Evolutionary conservation across 225 moss, liverwort and hornwort species (phyloP).

Genomic region (Climacium dendroides): DNA sequence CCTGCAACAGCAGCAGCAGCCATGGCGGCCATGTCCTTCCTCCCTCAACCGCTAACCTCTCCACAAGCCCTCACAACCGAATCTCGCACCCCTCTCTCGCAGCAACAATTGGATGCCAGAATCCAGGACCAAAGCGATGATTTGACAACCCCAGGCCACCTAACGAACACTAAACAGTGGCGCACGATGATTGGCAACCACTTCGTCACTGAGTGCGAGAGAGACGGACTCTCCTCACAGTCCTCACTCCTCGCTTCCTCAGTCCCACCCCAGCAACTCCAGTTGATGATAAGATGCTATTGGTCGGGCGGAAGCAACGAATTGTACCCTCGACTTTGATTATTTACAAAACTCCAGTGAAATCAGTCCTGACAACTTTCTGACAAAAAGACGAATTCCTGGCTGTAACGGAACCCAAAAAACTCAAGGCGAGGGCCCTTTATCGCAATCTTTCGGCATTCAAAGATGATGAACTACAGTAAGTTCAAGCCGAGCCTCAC

Average conservation of each 20-base stretch:
- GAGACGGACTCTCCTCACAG: background rate
- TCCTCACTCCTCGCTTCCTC: background rate
- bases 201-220: background rate
- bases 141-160: background rate
- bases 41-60: background rate
- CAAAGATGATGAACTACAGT: background rate
- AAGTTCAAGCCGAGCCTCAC: background rate
- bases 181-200: background rate
- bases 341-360: background rate
- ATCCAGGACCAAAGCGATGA: background rate
- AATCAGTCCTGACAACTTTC: background rate
- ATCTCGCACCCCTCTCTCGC: background rate
- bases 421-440: background rate
- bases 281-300: constrained; percentile 24
- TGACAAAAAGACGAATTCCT: background rate
- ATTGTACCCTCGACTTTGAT: background rate
- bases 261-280: background rate
- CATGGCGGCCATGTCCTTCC: constrained; percentile 14
- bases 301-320: constrained; percentile 2
- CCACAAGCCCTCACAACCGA: background rate
- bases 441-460: background rate
- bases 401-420: background rate
- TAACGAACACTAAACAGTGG: background rate
- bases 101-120: background rate
- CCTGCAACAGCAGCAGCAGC: constrained; percentile 10